Evolutionary conservation across 208 protist species (phyloP), one percentile per base, ranked within the genome.

Genomic region (Leishmania tarentolae): DNA sequence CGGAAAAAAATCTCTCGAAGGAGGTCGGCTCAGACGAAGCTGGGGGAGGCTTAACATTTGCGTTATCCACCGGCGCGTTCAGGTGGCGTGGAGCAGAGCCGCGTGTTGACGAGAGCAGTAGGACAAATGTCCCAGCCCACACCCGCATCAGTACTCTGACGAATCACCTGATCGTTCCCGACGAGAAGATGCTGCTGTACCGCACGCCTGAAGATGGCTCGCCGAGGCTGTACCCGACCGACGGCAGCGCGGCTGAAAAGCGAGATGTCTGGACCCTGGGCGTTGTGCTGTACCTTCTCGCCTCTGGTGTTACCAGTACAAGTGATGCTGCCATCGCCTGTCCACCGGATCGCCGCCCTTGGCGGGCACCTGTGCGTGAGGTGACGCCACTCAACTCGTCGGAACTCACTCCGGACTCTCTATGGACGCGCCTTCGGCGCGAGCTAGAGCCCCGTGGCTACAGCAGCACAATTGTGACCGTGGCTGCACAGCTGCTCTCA

Each of bases 221-320:
- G 13, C 82, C 82, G 1, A 0, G 21, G 13, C 63, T 79, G 1
- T 75, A 71, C 42, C 76, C 66, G 3, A 70, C 72, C 19, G 40
- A 46, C 46, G 70, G 75, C n/a, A 70, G 78, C 11, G 71, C 50
- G 53, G 72, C 75, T 31, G 42, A 82, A 3, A 88, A 84, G 73
- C 90, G 61, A 65, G 86, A 85, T 69, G 83, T 92, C 3, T 96
- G 93, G 91, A 84, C 83, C 13, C 68, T 96, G 0, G 93, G 88
- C 28, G 88, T 92, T 37, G 80, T 92, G 11, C 65, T 91, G 13
- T 92, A 91, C 79, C 78, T 86, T 53, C 56, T 94, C 46, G 91
- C 88, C 0, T 78, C 82, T 47, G 91, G 88, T 28, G 35, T 66
- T 75, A 42, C 79, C 77, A 66, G 77, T 79, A 13, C 66, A 80